phyloP scores from a whole-genome alignment of 2,329 filamentous ascomycete genomes.

The Pseudogymnoascus sp. region DNA sequence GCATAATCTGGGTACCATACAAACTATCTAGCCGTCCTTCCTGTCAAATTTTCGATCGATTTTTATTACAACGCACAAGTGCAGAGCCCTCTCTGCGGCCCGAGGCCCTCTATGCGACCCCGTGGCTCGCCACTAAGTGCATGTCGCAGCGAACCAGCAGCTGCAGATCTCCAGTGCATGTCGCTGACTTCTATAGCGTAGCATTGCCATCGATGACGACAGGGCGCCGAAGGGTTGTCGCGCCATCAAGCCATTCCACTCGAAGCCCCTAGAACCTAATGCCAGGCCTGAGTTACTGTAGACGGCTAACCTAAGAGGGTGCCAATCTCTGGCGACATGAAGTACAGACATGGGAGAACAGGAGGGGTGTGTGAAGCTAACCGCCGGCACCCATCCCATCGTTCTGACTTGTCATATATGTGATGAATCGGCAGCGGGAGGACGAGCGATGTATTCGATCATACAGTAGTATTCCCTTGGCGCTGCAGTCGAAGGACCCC shows the following conservation, averaged over 20 bases:
- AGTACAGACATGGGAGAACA: neutral
- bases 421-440: constrained; percentile 1
- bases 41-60: neutral
- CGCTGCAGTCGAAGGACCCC: neutral
- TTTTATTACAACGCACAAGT: constrained; percentile 9
- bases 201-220: neutral
- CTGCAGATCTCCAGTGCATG: neutral
- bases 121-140: neutral
- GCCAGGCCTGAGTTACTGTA: neutral
- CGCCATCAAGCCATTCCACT: neutral
- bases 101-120: neutral
- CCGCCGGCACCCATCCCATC: neutral
- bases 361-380: neutral
- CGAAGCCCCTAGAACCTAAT: neutral
- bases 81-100: neutral
- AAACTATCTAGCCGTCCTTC: neutral
- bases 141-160: neutral
- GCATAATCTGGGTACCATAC: constrained; percentile 4
- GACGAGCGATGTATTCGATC: neutral
- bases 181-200: neutral
- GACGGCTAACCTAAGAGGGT: neutral
- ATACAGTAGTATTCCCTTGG: neutral
- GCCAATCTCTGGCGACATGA: neutral
- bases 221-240: neutral
- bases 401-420: constrained; percentile 5